Evolutionary conservation across 768 basidiomycete genomes (phyloP), one percentile per base, ranked within the genome.

Genomic region (Hysterangium stoloniferum): DNA sequence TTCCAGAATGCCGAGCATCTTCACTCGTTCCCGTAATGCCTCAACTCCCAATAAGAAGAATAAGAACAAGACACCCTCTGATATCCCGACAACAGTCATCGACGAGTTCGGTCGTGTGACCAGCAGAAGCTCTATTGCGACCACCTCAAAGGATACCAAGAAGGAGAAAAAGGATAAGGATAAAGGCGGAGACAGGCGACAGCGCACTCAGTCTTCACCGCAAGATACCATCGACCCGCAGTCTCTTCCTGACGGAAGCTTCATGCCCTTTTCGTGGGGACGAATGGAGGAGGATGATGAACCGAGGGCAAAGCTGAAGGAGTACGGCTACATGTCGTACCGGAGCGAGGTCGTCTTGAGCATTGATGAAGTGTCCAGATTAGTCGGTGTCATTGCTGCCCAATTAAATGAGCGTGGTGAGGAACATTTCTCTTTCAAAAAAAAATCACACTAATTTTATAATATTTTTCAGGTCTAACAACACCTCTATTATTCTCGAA

Each of bases 401-500:
- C 86, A 88, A 66, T 78, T 92, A 49, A 75, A 74, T 55, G 72
- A 77, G 48, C 74, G 86, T 58, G 86, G 82, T 59, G 24, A 28
- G 58, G 51, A 12, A 8, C n/a, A 27, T 15, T 38, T 17, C 24
- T 38, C 15, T 42, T 11, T 49, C 20, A 17, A 48, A 6, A 28
- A 6, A 13, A 35, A 27, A 17, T 41, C 13, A 45, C 29, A 31
- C n/a, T n/a, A n/a, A n/a, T 7, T 32, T 20, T 8, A 31, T 9
- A 19, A 32, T 22, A 2, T 29, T 32, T 20, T 34, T 24, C 54
- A 73, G 72, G 72, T 8, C 75, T 96, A 54, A 83, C 84, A 19
- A 91, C 89, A 3, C 93, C 94, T 19, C 84, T 96, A 68, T 82
- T 97, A 55, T 95, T 97, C 71, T 89, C 88, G 32, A 80, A 79